Conservation (phyloP, 495 filamentous ascomycete species). For the Coniosporium apollinis region DNA sequence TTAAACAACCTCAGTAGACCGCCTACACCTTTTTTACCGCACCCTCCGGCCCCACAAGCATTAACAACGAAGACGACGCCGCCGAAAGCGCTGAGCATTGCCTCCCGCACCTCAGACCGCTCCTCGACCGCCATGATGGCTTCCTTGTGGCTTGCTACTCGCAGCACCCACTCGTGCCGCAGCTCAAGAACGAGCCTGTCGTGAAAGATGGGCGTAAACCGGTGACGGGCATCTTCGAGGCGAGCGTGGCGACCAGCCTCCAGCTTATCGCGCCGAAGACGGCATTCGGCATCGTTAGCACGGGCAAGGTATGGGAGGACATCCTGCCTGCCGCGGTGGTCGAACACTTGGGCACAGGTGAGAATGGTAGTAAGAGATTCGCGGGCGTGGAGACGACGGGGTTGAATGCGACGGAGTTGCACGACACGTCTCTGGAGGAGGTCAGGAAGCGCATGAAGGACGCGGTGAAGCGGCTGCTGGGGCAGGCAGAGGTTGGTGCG, state of each 20-base stretch:
- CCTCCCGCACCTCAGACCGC: slow-evolving; percentile 32
- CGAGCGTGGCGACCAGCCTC: slow-evolving; percentile 45
- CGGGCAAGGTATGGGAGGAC: slow-evolving; percentile 65
- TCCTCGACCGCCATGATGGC: slow-evolving; percentile 45
- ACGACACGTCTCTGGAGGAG: slow-evolving; percentile 45
- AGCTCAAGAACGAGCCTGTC: slow-evolving; percentile 28
- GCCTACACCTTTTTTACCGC: slow-evolving; percentile 40
- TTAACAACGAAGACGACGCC: slow-evolving; percentile 46
- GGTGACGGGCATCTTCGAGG: slow-evolving; percentile 81
- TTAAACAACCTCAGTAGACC: slow-evolving; percentile 21
- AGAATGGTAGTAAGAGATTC: slow-evolving; percentile 29
- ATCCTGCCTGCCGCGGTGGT: slow-evolving; percentile 47
- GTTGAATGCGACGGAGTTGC: slow-evolving; percentile 64
- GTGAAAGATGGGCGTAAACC: slow-evolving; percentile 26
- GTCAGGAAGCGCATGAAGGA: slow-evolving; percentile 49
- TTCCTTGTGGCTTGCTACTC: slow-evolving; percentile 84
- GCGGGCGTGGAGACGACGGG: slow-evolving; percentile 74
- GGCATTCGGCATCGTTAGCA: slow-evolving; percentile 80
- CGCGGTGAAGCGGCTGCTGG: slow-evolving; percentile 45
- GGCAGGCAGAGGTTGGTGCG: slow-evolving; percentile 38
- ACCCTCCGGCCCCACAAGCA: slow-evolving; percentile 38
- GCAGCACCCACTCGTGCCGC: slow-evolving; percentile 60
- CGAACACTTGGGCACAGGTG: slow-evolving; percentile 30
- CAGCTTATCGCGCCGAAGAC: slow-evolving; percentile 28
- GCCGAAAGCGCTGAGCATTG: slow-evolving; percentile 34